Conservation (phyloP, 1,284 basidiomycete genomes). For the Ustilago curta region DNA sequence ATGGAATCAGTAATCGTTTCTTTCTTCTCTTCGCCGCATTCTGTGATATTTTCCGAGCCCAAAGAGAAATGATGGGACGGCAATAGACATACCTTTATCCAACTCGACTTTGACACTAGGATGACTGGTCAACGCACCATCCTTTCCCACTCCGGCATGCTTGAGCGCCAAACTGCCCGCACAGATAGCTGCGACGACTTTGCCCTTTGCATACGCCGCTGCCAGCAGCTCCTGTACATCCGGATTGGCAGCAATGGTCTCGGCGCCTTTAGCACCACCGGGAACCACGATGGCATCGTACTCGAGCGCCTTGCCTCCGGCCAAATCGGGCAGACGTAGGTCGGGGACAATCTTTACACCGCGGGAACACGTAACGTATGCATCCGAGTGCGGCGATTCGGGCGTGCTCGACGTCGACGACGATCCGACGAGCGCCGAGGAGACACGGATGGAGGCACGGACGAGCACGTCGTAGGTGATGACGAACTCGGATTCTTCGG, state of each 20-base stretch:
- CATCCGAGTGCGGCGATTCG: slow-evolving; percentile 30
- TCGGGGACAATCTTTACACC: slow-evolving; percentile 66
- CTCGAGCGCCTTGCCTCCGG: slow-evolving; percentile 68
- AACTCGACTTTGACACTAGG: slow-evolving; percentile 76
- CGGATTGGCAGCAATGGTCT: slow-evolving; percentile 76
- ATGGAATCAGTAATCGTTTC: too few relatives aligned
- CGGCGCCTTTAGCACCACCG: slow-evolving; percentile 83
- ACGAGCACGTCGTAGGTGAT: slow-evolving; percentile 66
- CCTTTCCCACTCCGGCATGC: slow-evolving; percentile 74
- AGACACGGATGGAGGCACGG: slow-evolving; percentile 52
- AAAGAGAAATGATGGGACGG: too few relatives aligned
- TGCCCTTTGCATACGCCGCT: slow-evolving; percentile 73
- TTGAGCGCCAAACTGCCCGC: slow-evolving; percentile 77
- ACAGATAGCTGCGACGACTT: slow-evolving; percentile 60
- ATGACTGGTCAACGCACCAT: slow-evolving; percentile 79
- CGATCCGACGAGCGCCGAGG: slow-evolving; percentile 51
- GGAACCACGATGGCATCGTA: slow-evolving; percentile 82
- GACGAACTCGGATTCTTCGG: slow-evolving; percentile 75
- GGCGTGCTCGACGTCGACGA: slow-evolving; percentile 22
- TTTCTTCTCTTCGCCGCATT: too few relatives aligned
- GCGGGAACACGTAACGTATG: slow-evolving; percentile 52
- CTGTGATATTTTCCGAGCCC: too few relatives aligned
- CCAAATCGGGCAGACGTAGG: slow-evolving; percentile 48
- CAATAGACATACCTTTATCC: slow-evolving; percentile 29
- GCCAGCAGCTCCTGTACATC: slow-evolving; percentile 77